Conservation (phyloP, 148 eudicot genomes). For the Simmondsia chinensis region DNA sequence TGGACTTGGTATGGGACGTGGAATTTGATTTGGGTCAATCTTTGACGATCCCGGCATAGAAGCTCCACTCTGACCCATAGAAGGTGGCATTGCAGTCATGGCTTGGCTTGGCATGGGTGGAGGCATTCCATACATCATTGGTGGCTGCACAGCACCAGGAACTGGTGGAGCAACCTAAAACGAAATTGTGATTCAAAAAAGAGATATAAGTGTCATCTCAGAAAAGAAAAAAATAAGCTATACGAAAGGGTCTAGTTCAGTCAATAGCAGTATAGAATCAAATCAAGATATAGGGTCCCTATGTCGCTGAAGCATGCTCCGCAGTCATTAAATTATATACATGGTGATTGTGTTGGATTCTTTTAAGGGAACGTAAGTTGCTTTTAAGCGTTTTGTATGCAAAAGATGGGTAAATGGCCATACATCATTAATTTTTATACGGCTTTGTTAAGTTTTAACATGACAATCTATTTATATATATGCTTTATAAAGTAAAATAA, state of each 20-base stretch:
- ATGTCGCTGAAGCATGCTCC: no score
- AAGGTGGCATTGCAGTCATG: conserved; percentile 50
- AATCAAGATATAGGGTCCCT: no score
- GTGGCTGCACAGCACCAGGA: conserved; percentile 55
- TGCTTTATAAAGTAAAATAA: no score
- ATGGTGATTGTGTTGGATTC: no score
- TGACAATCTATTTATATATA: no score
- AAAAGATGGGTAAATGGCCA: no score
- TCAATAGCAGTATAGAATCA: not conserved
- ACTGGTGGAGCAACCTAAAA: conserved; percentile 43
- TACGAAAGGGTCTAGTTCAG: not conserved
- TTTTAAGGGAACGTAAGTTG: no score
- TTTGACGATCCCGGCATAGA: conserved; percentile 46
- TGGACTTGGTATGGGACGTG: conserved; percentile 64
- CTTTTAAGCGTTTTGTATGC: no score
- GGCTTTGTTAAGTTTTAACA: no score
- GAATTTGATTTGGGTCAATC: conserved; percentile 92
- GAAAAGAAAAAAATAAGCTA: not conserved
- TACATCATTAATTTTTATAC: no score
- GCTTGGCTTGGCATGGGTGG: conserved; percentile 49
- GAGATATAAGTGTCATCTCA: not conserved
- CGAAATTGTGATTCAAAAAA: conserved; percentile 8
- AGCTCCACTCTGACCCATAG: conserved; percentile 46
- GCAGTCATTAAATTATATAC: no score
- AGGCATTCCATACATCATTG: conserved; percentile 72